Conservation (phyloP, 805 yeast species). For the Saccharomyces eubayanus region DNA sequence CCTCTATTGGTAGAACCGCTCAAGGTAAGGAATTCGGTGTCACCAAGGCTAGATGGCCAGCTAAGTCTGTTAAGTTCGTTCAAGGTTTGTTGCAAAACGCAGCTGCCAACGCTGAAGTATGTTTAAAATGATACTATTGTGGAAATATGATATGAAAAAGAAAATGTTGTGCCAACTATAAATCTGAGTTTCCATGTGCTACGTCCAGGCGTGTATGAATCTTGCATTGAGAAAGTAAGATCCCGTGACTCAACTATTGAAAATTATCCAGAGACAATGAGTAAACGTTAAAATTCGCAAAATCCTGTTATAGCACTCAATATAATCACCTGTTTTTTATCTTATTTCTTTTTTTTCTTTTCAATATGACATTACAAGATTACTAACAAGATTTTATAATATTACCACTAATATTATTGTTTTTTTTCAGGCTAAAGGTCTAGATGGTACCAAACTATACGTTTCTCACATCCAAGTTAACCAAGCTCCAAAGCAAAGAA, state of each 20-base stretch:
- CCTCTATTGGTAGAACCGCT: constrained; percentile 96
- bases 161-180: not conserved
- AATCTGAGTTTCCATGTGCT: not conserved
- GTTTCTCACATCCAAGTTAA: constrained; percentile 98
- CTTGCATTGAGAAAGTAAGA: not conserved
- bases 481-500: constrained; percentile 99
- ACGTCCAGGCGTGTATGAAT: not conserved
- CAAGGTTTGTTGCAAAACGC: constrained; percentile 95
- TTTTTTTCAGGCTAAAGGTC: constrained; percentile 68
- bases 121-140: constrained; percentile 9
- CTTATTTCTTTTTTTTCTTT: not conserved
- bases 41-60: constrained; percentile 99
- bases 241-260: not conserved
- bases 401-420: not conserved
- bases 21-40: constrained; percentile 99
- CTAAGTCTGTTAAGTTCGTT: constrained; percentile 91
- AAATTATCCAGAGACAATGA: not conserved
- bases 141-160: not conserved
- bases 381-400: not conserved
- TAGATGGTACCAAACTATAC: constrained; percentile 88
- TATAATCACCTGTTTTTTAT: not conserved
- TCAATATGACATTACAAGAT: not conserved
- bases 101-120: constrained; percentile 92
- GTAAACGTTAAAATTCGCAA: not conserved
- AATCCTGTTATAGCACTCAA: not conserved